Evolutionary conservation across 495 filamentous ascomycete species (phyloP).

Genomic region (Cairneyella variabilis): DNA sequence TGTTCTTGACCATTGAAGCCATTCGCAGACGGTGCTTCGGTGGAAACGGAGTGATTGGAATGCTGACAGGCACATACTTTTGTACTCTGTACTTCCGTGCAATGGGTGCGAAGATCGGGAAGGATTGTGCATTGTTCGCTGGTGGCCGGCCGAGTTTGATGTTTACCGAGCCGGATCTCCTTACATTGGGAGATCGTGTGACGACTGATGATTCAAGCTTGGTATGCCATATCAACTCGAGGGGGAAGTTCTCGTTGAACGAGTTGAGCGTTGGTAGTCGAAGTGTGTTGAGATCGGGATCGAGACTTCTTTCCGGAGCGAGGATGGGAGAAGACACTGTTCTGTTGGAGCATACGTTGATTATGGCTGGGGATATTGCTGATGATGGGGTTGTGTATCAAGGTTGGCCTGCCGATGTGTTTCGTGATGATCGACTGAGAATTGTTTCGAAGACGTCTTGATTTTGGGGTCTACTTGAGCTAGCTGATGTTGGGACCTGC

Average conservation of each 20-base stretch:
- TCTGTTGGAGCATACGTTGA: conserved; percentile 42
- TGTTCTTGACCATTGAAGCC: conserved; percentile 39
- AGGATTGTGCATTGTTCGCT: conserved; percentile 42
- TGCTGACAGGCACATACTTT: conserved; percentile 40
- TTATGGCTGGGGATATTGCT: conserved; percentile 44
- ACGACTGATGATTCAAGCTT: conserved; percentile 43
- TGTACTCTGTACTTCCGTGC: conserved; percentile 37
- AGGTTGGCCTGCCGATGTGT: conserved; percentile 45
- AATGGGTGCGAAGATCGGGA: conserved; percentile 40
- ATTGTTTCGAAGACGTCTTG: neutral
- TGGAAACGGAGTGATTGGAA: conserved; percentile 36
- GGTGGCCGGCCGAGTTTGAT: conserved; percentile 38
- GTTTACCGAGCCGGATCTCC: conserved; percentile 47
- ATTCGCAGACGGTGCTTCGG: conserved; percentile 39
- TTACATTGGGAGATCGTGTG: conserved; percentile 41
- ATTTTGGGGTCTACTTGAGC: too few relatives aligned
- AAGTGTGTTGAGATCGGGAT: conserved; percentile 39
- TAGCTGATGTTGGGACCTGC: too few relatives aligned
- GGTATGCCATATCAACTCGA: conserved; percentile 41
- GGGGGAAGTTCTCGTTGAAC: conserved; percentile 45
- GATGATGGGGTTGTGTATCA: conserved; percentile 37
- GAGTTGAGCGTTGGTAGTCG: conserved; percentile 36
- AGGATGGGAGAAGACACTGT: conserved; percentile 40
- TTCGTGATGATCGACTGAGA: conserved; percentile 16
- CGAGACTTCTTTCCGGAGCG: conserved; percentile 38